Percentiles rank a stretch among this genome's conserved stretches.
Evolutionary conservation across 2,329 filamentous ascomycete species (phyloP).

Genomic region (Phyllachora maydis): DNA sequence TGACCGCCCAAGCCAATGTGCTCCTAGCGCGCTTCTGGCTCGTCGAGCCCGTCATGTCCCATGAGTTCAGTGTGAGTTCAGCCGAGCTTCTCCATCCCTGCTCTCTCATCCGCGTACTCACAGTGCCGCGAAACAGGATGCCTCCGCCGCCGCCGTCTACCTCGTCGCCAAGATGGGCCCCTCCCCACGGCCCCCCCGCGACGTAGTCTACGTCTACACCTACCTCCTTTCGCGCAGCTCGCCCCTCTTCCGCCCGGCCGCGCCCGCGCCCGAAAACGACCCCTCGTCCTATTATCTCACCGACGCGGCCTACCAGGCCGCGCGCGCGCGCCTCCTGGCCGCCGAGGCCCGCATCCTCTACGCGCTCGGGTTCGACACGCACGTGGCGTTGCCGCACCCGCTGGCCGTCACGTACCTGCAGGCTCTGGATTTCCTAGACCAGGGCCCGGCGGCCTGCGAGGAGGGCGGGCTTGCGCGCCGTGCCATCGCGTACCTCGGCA

Average conservation of each 20-base stretch:
- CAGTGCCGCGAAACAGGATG: constrained; percentile 39
- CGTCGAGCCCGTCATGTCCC: constrained; percentile 28
- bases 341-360: constrained; percentile 61
- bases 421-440: constrained; percentile 46
- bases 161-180: constrained; percentile 67
- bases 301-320: constrained; percentile 48
- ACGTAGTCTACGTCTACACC: constrained; percentile 66
- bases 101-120: not conserved
- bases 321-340: constrained; percentile 43
- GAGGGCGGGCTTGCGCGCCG: constrained; percentile 46
- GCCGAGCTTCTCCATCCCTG: too few species aligned
- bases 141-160: constrained; percentile 66
- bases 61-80: constrained; percentile 35
- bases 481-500: constrained; percentile 64
- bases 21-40: constrained; percentile 68
- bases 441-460: constrained; percentile 19
- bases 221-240: constrained; percentile 52
- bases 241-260: constrained; percentile 24
- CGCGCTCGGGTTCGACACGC: constrained; percentile 60
- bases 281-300: constrained; percentile 45
- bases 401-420: constrained; percentile 86
- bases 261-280: constrained; percentile 13
- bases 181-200: constrained; percentile 54
- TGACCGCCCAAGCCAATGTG: constrained; percentile 70
- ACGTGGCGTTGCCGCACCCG: constrained; percentile 69